These are phyloP conservation scores for Chaetothyriales sp. DNA, from an alignment of 2,329 filamentous ascomycete species.

Conservation along the genomic window DNA sequence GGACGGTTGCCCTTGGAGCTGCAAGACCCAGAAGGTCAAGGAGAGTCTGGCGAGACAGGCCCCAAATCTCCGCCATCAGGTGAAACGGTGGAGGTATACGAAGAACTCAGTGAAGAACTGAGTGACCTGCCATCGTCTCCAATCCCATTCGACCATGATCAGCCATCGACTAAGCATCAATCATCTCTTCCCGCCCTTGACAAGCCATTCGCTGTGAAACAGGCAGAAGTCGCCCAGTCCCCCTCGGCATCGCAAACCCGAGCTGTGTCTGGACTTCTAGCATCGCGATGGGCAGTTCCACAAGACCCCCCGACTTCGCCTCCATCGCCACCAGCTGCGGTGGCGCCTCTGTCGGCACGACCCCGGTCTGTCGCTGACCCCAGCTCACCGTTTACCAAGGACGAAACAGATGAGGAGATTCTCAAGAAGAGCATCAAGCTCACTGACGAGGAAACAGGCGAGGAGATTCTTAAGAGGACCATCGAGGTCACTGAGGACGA, in stretches of 20 bases:
- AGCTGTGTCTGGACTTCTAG: slow-evolving; percentile 7
- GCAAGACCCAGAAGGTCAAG: slow-evolving; percentile 28
- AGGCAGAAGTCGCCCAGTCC: slow-evolving; percentile 19
- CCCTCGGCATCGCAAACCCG: slow-evolving; percentile 4
- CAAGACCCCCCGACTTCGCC: background rate
- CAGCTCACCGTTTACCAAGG: background rate
- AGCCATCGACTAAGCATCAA: slow-evolving; percentile 27
- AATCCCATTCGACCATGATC: background rate
- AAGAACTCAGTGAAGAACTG: background rate
- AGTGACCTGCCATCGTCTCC: background rate
- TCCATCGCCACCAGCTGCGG: background rate
- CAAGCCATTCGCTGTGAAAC: slow-evolving; percentile 46
- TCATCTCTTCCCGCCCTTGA: slow-evolving; percentile 56
- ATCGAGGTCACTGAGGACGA: background rate
- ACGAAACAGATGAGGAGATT: background rate
- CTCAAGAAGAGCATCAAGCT: background rate
- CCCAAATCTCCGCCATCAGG: background rate
- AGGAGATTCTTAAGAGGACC: background rate
- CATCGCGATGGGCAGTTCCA: slow-evolving; percentile 9
- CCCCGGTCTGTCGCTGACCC: background rate
- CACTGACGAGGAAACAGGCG: background rate
- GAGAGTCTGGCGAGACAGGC: background rate
- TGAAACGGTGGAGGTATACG: background rate
- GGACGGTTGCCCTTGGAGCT: slow-evolving; percentile 41
- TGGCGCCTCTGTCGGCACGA: too few relatives aligned